phyloP scores from a whole-genome alignment of 2,329 filamentous ascomycete genomes.

The Fusarium incarnatum region DNA sequence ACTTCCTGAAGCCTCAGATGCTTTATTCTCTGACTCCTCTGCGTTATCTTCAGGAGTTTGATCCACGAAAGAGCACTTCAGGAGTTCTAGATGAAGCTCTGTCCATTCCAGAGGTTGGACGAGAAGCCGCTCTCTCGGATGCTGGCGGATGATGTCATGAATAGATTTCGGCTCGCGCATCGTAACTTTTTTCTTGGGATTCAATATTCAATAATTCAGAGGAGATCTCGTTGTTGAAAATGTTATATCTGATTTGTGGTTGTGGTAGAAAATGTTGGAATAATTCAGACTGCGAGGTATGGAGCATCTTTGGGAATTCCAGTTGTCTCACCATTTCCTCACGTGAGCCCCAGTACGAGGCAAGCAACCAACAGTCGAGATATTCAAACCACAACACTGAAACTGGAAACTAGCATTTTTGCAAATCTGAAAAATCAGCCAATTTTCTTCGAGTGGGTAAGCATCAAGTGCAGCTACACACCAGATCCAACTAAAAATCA shows the following conservation, averaged over 20 bases:
- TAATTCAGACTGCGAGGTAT: background rate
- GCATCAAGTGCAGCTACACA: too few relatives aligned
- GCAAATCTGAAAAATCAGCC: too few relatives aligned
- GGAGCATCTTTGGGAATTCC: background rate
- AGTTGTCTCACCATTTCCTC: slow-evolving; percentile 16
- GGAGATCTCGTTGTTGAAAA: background rate
- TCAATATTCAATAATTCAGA: background rate
- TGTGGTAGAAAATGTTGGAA: background rate
- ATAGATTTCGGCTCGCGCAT: slow-evolving; percentile 23
- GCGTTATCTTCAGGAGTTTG: rapidly evolving
- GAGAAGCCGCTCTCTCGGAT: slow-evolving; percentile 43
- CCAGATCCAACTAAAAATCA: too few relatives aligned
- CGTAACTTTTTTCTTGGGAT: rapidly evolving
- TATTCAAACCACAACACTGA: background rate
- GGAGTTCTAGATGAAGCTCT: slow-evolving; percentile 32
- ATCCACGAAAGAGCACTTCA: slow-evolving; percentile 33
- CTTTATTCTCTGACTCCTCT: background rate
- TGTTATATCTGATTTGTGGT: background rate
- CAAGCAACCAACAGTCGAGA: background rate
- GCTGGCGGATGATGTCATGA: slow-evolving; percentile 37
- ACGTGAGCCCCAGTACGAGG: slow-evolving; percentile 20
- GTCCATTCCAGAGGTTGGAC: slow-evolving; percentile 45
- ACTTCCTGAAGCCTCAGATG: background rate
- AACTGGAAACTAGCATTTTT: too few relatives aligned
- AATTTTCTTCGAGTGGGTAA: too few relatives aligned